Base-by-base conservation (phyloP, 768 basidiomycete species). In the Phanerodontia chrysosporium region DNA sequence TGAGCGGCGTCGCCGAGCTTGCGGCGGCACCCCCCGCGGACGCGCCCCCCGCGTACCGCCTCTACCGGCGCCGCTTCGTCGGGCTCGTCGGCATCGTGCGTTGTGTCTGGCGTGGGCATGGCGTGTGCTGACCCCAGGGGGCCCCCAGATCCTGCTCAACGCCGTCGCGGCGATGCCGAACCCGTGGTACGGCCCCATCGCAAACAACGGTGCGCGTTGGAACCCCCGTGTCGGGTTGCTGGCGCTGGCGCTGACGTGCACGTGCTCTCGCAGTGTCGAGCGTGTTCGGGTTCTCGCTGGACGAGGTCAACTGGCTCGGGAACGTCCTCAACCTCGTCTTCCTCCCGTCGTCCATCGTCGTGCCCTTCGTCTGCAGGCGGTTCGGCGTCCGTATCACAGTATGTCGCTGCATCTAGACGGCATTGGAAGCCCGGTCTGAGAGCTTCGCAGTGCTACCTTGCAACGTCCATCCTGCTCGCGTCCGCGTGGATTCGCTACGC, bases 141-240 rank as follows among this genome's bases (percentile, higher is more conserved):
- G n/a, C n/a, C n/a, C 1, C 14, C 45, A 90, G 89, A 75, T 87
- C 10, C 29, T 87, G 29, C 72, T 92, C 30, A 87, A 84, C 55
- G 68, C 86, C 42, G 78, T 84, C 12, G 75, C 79, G 1, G 89
- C 82, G 6, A 83, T 89, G 85, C 73, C 80, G 7, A 85, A 84
- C 82, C 80, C 87, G 3, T 94, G 90, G 90, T 94, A 93, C 65
- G 90, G 91, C 3, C 89, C 92, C 2, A 92, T 95, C 55, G 76
- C 91, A 0, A 84, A 83, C 44, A 69, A 85, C 64, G 76, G 90
- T 91, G 49, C 45, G 77, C 6, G 22, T n/a, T 16, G 61, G 14
- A 14, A n/a, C n/a, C n/a, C n/a, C n/a, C n/a, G n/a, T n/a, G n/a
- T n/a, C n/a, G n/a, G n/a, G n/a, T n/a, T n/a, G n/a, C n/a, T n/a